phyloP scores from a whole-genome alignment of 2,329 filamentous ascomycete species.

The Neofusicoccum umdonicola region DNA sequence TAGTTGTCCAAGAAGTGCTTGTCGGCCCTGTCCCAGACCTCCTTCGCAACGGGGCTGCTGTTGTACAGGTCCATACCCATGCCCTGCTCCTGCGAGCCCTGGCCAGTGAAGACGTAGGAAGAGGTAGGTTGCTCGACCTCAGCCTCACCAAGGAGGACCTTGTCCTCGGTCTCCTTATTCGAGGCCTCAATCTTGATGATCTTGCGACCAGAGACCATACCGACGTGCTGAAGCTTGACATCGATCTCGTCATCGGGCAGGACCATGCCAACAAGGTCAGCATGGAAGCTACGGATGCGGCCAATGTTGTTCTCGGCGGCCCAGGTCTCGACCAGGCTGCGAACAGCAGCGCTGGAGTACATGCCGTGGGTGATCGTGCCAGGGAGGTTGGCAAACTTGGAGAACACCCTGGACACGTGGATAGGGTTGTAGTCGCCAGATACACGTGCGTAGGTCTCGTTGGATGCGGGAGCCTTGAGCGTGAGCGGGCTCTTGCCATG shows the following conservation, averaged over 20 bases:
- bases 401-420: slow-evolving; percentile 95
- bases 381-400: slow-evolving; percentile 89
- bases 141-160: slow-evolving; percentile 90
- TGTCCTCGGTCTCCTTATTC: slow-evolving; percentile 95
- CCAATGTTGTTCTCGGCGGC: slow-evolving; percentile 98
- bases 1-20: slow-evolving; percentile 99
- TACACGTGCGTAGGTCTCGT: slow-evolving; percentile 96
- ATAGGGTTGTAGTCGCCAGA: slow-evolving; percentile 99
- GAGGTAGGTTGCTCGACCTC: slow-evolving; percentile 97
- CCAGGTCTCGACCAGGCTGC: slow-evolving; percentile 96
- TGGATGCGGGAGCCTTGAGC: slow-evolving; percentile 88
- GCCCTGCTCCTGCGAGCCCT: slow-evolving; percentile 97
- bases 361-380: slow-evolving; percentile 99
- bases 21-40: slow-evolving; percentile 89
- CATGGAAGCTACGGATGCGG: slow-evolving; percentile 95
- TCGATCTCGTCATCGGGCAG: slow-evolving; percentile 93
- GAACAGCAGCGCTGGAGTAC: slow-evolving; percentile 96
- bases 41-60: slow-evolving; percentile 89
- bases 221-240: slow-evolving; percentile 92
- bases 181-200: slow-evolving; percentile 98
- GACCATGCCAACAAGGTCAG: slow-evolving; percentile 97
- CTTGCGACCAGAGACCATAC: slow-evolving; percentile 97
- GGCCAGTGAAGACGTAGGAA: slow-evolving; percentile 95
- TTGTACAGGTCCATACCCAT: slow-evolving; percentile 99
- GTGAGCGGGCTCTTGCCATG: slow-evolving; percentile 87